Evolutionary conservation across 2,329 filamentous ascomycete genomes (phyloP).

Genomic region (Penicillium polonicum): DNA sequence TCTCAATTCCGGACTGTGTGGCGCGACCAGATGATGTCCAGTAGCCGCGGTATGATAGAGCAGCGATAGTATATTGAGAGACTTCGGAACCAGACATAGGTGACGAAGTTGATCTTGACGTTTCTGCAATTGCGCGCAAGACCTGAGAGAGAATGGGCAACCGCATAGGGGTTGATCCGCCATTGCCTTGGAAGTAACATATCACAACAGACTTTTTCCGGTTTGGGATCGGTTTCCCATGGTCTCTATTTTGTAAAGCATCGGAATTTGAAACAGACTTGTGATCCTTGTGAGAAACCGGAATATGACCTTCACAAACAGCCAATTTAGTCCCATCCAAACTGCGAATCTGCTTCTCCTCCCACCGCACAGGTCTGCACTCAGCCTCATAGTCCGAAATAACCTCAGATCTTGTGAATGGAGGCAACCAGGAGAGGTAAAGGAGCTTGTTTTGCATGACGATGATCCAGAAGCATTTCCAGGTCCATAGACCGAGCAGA

Average conservation of each 20-base stretch:
- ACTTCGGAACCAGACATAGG: not conserved
- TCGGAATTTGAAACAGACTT: constrained; percentile 27
- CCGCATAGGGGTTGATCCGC: constrained; percentile 33
- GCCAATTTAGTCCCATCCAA: constrained; percentile 50
- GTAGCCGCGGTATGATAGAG: constrained; percentile 66
- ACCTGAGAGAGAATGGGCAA: constrained; percentile 48
- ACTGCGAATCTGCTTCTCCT: constrained; percentile 51
- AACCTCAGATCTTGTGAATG: constrained; percentile 65
- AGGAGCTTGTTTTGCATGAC: constrained; percentile 79
- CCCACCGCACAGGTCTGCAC: constrained; percentile 65
- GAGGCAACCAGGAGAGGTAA: constrained; percentile 74
- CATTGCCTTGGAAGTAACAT: constrained; percentile 38
- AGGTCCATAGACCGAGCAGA: constrained; percentile 61
- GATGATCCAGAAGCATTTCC: constrained; percentile 70
- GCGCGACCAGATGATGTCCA: constrained; percentile 74
- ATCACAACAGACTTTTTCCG: constrained; percentile 25
- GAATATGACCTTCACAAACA: constrained; percentile 64
- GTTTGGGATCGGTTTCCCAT: not conserved
- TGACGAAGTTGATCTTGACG: not conserved
- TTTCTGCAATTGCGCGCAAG: constrained; percentile 31
- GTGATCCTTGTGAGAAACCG: constrained; percentile 28
- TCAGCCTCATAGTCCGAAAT: constrained; percentile 62
- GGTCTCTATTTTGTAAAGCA: constrained; percentile 11
- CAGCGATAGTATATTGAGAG: constrained; percentile 43
- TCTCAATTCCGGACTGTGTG: constrained; percentile 67